phyloP scores from a whole-genome alignment of 768 basidiomycete genomes.

The Lactarius sp. region DNA sequence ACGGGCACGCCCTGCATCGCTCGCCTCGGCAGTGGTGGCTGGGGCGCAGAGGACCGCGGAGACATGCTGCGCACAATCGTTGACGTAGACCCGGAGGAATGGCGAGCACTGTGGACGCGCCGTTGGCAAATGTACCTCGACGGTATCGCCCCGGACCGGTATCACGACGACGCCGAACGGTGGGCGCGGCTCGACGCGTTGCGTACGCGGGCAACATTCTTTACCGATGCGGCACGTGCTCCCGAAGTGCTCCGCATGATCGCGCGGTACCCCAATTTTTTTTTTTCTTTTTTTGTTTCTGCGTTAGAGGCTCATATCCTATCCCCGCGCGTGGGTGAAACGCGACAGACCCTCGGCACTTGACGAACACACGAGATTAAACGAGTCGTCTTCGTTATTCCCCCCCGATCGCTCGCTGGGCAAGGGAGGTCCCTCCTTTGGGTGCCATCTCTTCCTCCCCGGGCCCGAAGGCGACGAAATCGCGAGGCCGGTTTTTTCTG shows the following conservation, averaged over 20 bases:
- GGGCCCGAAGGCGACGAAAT: constrained; percentile 19
- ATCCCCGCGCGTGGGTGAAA: background rate
- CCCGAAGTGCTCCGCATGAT: constrained; percentile 20
- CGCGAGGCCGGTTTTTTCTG: constrained; percentile 22
- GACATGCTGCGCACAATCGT: constrained; percentile 23
- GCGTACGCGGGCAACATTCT: constrained; percentile 13
- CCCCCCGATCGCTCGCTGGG: background rate
- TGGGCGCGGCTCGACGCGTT: constrained; percentile 24
- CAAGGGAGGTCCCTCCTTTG: constrained; percentile 2
- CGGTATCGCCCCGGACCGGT: constrained; percentile 14
- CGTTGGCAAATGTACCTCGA: constrained; percentile 25
- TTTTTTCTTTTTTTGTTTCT: background rate
- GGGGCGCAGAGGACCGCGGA: constrained; percentile 16
- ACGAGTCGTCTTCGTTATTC: constrained; percentile 19
- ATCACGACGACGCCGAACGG: constrained; percentile 14
- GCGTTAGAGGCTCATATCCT: background rate
- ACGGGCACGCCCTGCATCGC: constrained; percentile 15
- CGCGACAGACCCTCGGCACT: constrained; percentile 19
- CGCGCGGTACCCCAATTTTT: constrained; percentile 6
- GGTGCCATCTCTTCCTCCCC: constrained; percentile 21
- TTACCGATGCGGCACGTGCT: constrained; percentile 17
- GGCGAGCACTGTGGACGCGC: constrained; percentile 20
- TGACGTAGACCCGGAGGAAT: constrained; percentile 23
- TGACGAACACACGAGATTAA: constrained; percentile 2
- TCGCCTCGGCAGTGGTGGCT: constrained; percentile 19